Evolutionary conservation across 345 rosid species (phyloP).

Genomic region (Hibiscus trionum): DNA sequence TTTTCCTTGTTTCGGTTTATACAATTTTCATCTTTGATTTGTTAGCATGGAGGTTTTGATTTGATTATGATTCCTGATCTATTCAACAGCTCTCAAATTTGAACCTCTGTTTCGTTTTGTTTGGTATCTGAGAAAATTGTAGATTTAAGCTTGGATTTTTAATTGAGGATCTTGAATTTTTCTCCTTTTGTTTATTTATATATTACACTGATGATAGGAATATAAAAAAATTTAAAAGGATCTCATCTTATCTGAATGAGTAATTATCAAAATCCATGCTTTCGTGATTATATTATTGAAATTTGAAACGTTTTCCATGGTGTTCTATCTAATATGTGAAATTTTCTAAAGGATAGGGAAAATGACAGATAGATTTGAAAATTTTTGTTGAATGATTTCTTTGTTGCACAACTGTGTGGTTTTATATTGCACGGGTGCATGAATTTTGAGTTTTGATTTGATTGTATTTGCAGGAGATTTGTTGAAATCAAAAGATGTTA

Average conservation of each 20-base stretch:
- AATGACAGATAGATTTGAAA: not conserved
- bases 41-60: not conserved
- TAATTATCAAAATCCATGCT: not conserved
- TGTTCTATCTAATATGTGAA: not conserved
- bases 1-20: not conserved
- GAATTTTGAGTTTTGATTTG: conserved; percentile 9
- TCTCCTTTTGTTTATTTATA: not conserved
- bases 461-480: conserved; percentile 23
- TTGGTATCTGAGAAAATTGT: not conserved
- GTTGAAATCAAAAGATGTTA: conserved; percentile 48
- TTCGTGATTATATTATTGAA: not conserved
- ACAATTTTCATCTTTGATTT: not conserved
- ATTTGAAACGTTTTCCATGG: not conserved
- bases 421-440: not conserved
- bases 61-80: not conserved
- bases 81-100: not conserved
- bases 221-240: not conserved
- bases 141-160: not conserved
- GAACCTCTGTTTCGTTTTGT: not conserved
- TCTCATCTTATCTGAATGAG: too few species aligned
- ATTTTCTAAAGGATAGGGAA: not conserved
- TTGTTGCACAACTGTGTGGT: not conserved
- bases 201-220: not conserved
- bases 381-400: not conserved
- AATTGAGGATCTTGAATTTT: not conserved